These are phyloP conservation scores for Colletotrichum tamarilloi DNA, from an alignment of 2,329 filamentous ascomycete species.

Conservation along the genomic window DNA sequence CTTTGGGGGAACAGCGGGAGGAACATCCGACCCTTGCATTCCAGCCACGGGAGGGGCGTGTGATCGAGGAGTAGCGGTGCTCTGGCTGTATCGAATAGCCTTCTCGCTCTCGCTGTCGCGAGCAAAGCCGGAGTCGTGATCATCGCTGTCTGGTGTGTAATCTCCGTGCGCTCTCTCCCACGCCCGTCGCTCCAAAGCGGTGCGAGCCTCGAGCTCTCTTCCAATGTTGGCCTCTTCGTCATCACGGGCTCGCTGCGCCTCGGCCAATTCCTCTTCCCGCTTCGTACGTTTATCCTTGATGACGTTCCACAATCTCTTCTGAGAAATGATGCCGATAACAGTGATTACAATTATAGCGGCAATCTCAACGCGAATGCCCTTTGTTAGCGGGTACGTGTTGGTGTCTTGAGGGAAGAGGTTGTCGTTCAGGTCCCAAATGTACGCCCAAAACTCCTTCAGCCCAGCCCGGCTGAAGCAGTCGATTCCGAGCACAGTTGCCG, in stretches of 20 bases:
- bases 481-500: conserved; percentile 82
- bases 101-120: conserved; percentile 62
- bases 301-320: conserved; percentile 87
- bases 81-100: conserved; percentile 38
- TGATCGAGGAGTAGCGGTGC: conserved; percentile 17
- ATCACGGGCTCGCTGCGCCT: conserved; percentile 65
- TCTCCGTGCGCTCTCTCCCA: conserved; percentile 87
- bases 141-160: conserved; percentile 48
- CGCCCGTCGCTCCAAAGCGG: conserved; percentile 68
- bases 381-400: conserved; percentile 85
- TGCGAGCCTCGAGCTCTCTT: conserved; percentile 71
- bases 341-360: conserved; percentile 81
- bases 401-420: conserved; percentile 82
- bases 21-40: conserved; percentile 49
- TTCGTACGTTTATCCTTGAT: conserved; percentile 72
- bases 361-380: conserved; percentile 86
- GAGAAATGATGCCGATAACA: conserved; percentile 81
- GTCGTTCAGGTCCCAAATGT: conserved; percentile 86
- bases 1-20: conserved; percentile 38
- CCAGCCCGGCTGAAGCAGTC: conserved; percentile 93
- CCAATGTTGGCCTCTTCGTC: conserved; percentile 78
- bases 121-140: conserved; percentile 59
- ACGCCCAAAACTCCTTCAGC: conserved; percentile 95
- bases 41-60: conserved; percentile 54
- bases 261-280: conserved; percentile 61